Percentiles rank a stretch among this genome's conserved stretches.
These are phyloP conservation scores for Metschnikowia santaceciliae DNA, from an alignment of 805 yeast species.

Conservation along the genomic window DNA sequence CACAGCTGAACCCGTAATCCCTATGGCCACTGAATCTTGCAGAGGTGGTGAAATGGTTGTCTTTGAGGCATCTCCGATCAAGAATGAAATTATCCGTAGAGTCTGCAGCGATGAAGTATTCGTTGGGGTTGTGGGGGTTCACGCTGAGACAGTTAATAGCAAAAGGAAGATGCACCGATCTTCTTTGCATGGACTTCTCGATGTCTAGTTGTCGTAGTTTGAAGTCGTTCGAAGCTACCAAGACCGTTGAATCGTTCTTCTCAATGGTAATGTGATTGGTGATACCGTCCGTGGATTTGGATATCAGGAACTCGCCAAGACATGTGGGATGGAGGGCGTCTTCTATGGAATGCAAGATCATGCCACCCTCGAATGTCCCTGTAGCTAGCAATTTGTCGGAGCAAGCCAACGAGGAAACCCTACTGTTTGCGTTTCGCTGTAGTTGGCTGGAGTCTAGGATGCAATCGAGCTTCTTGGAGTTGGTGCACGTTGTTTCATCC, in stretches of 20 bases:
- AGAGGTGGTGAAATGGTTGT: slow-evolving; percentile 6
- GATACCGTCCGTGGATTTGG: slow-evolving; percentile 45
- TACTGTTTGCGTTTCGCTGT: slow-evolving; percentile 28
- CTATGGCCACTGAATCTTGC: slow-evolving; percentile 40
- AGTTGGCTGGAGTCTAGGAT: slow-evolving; percentile 34
- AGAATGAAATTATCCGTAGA: slow-evolving; percentile 37
- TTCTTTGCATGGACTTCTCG: slow-evolving; percentile 10
- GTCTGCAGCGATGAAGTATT: slow-evolving; percentile 51
- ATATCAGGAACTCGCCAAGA: slow-evolving; percentile 36
- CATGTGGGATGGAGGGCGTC: slow-evolving; percentile 18
- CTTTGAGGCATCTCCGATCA: slow-evolving; percentile 35
- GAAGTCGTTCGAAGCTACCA: slow-evolving; percentile 51
- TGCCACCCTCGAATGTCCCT: slow-evolving; percentile 55
- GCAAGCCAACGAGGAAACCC: slow-evolving; percentile 48
- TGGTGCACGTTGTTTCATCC: slow-evolving; percentile 17
- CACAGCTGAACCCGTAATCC: slow-evolving; percentile 58
- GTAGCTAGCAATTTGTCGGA: slow-evolving; percentile 40
- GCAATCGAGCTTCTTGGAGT: slow-evolving; percentile 33
- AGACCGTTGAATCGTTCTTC: slow-evolving; percentile 27
- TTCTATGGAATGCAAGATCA: slow-evolving; percentile 34
- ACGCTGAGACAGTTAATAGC: slow-evolving; percentile 49
- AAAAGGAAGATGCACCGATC: slow-evolving; percentile 32
- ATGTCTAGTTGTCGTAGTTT: slow-evolving; percentile 41
- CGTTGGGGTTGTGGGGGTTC: slow-evolving; percentile 35
- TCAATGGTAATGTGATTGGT: slow-evolving; percentile 46